A percentile compares a stretch with the other conserved stretches of the same genome.
phyloP scores from a whole-genome alignment of 163 green algal species.

The Chlamydomonas reinhardtii region DNA sequence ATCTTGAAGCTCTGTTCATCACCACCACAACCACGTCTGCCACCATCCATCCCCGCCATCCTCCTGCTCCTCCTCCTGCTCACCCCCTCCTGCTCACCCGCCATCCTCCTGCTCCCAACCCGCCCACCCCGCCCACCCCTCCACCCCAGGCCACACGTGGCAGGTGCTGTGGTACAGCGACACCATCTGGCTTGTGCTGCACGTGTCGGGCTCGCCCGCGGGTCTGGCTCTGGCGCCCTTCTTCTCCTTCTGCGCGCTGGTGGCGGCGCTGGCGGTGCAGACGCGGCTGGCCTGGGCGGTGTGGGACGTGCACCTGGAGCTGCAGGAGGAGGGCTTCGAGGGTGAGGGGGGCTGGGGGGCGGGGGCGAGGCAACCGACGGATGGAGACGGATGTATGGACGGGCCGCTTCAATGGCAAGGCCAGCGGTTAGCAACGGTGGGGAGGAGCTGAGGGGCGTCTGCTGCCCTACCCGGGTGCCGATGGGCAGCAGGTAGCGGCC shows the following conservation, averaged over 20 bases:
- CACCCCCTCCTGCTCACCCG: not conserved
- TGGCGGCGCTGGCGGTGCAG: not conserved
- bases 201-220: not conserved
- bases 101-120: not conserved
- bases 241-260: not conserved
- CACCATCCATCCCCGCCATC: too few relatives aligned
- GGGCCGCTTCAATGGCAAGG: too few relatives aligned
- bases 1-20: too few relatives aligned
- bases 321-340: conserved; percentile 16
- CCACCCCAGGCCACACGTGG: conserved; percentile 21
- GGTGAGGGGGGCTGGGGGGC: not conserved
- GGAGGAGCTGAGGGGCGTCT: too few relatives aligned
- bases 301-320: not conserved
- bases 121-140: not conserved
- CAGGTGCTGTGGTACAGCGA: conserved; percentile 35
- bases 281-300: not conserved
- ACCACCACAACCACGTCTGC: too few relatives aligned
- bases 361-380: too few relatives aligned
- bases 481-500: too few relatives aligned
- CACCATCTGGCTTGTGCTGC: conserved; percentile 34
- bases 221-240: conserved; percentile 2
- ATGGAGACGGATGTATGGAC: too few relatives aligned
- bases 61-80: not conserved
- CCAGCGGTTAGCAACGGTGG: too few relatives aligned
- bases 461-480: too few relatives aligned